Conservation (phyloP, 78 protist genomes). For the Monocercomonoides exilis region DNA sequence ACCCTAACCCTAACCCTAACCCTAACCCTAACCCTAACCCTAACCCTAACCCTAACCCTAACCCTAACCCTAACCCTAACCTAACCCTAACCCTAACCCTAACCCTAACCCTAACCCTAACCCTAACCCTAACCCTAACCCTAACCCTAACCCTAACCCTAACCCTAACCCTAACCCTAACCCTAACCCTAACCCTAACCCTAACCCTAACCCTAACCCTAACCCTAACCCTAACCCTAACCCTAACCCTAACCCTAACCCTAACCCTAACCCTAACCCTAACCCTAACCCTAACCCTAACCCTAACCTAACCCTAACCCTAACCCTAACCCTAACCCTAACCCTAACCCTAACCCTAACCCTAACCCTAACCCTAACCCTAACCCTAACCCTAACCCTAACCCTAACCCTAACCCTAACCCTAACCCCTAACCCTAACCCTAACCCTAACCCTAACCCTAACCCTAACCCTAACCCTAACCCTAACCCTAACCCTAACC, state of each 20-base stretch:
- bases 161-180: constrained; percentile 9
- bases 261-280: constrained; percentile 7
- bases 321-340: too few species aligned
- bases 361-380: constrained; percentile 10
- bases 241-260: constrained; percentile 10
- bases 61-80: constrained; percentile 10
- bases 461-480: constrained; percentile 9
- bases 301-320: too few species aligned
- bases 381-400: constrained; percentile 9
- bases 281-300: too few species aligned
- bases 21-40: constrained; percentile 7
- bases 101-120: constrained; percentile 9
- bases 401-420: too few species aligned
- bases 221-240: constrained; percentile 9
- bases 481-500: constrained; percentile 10
- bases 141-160: constrained; percentile 10
- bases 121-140: constrained; percentile 10
- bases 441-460: constrained; percentile 9
- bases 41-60: constrained; percentile 9
- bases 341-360: constrained; percentile 9
- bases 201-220: background rate
- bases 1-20: constrained; percentile 10
- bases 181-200: constrained; percentile 10
- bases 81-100: too few species aligned
- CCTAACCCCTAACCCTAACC: too few species aligned